Conservation (phyloP, 2,329 filamentous ascomycete species). For the Fusarium tricinctum region DNA sequence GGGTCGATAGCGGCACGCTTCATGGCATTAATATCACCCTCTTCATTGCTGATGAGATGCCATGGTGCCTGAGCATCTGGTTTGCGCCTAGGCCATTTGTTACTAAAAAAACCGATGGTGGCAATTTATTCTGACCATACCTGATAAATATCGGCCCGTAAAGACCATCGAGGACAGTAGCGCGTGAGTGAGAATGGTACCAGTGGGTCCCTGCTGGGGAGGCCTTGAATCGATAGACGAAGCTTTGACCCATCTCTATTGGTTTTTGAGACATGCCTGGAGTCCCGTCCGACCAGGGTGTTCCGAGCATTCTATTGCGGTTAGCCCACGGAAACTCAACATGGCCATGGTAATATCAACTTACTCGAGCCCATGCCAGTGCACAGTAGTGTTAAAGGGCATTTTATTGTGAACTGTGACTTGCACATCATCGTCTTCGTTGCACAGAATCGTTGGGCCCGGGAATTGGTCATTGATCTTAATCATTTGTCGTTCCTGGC, state of each 20-base stretch:
- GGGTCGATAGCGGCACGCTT: not conserved
- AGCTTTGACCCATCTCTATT: slow-evolving; percentile 15
- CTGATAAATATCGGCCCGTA: slow-evolving; percentile 16
- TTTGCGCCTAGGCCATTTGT: not conserved
- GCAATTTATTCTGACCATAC: not conserved
- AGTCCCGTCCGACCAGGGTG: slow-evolving; percentile 18
- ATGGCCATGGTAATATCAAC: not conserved
- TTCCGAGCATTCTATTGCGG: slow-evolving; percentile 8
- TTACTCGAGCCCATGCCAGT: slow-evolving; percentile 14
- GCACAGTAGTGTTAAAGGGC: slow-evolving; percentile 15
- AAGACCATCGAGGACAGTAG: slow-evolving; percentile 14
- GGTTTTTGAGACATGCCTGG: slow-evolving; percentile 12
- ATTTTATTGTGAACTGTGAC: slow-evolving; percentile 11
- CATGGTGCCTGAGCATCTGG: slow-evolving; percentile 1
- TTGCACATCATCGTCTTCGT: slow-evolving; percentile 14
- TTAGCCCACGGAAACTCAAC: not conserved
- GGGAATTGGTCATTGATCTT: slow-evolving; percentile 20
- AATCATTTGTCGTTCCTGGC: slow-evolving; percentile 17
- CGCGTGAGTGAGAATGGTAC: slow-evolving; percentile 15
- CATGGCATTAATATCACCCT: not conserved
- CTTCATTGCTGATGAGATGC: slow-evolving; percentile 5
- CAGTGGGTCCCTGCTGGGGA: slow-evolving; percentile 11
- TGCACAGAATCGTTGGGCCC: slow-evolving; percentile 5
- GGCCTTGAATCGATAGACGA: slow-evolving; percentile 16
- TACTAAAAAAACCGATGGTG: not conserved